Conservation (phyloP, 2,329 filamentous ascomycete genomes). For the Diplocarpon rosae region DNA sequence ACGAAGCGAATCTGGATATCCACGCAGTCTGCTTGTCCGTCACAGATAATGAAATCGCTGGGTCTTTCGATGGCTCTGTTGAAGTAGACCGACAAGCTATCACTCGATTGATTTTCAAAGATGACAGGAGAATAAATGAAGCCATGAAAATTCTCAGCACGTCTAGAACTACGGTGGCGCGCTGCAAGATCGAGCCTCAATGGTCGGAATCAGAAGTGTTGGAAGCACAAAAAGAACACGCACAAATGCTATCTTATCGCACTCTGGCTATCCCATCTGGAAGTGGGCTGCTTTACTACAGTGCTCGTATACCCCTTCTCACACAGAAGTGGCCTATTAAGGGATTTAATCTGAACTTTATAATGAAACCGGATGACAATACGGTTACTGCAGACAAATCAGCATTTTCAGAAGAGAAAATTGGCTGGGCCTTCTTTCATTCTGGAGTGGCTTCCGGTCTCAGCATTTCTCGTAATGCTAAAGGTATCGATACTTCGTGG, state of each 20-base stretch:
- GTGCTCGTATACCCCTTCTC: conserved; percentile 73
- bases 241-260: conserved; percentile 73
- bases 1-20: conserved; percentile 61
- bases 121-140: conserved; percentile 83
- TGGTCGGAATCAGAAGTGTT: conserved; percentile 82
- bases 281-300: conserved; percentile 78
- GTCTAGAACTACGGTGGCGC: conserved; percentile 66
- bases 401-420: conserved; percentile 86
- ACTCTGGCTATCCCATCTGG: conserved; percentile 85
- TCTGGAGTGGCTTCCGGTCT: conserved; percentile 88
- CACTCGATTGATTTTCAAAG: conserved; percentile 77
- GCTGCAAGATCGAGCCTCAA: conserved; percentile 60
- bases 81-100: conserved; percentile 76
- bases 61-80: conserved; percentile 64
- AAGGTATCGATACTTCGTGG: conserved; percentile 96
- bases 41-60: conserved; percentile 45
- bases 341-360: conserved; percentile 83
- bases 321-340: conserved; percentile 86
- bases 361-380: conserved; percentile 85
- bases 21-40: conserved; percentile 60
- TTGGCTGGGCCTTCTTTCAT: conserved; percentile 98
- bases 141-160: conserved; percentile 79
- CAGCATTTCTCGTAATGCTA: conserved; percentile 78
- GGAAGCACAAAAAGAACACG: conserved; percentile 84
- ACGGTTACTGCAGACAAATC: conserved; percentile 87